Percentiles rank a stretch among this genome's conserved stretches.
Conservation (phyloP, 192 early-diverging fungal species). For the Backusella tarrabulga region DNA sequence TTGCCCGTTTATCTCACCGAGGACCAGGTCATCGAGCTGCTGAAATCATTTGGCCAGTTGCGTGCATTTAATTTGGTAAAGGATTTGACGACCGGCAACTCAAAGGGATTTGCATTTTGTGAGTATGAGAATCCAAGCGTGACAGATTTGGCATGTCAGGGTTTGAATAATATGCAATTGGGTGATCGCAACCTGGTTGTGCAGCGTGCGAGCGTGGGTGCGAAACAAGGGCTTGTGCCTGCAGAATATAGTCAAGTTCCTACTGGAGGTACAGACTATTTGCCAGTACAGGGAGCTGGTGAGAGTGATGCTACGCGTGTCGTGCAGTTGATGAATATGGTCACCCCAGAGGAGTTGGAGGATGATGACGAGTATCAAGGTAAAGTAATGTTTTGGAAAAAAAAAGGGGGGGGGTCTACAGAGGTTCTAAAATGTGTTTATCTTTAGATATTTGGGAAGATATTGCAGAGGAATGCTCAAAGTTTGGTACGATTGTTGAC, state of each 20-base stretch:
- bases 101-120: slow-evolving; percentile 89
- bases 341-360: slow-evolving; percentile 78
- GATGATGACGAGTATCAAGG: slow-evolving; percentile 85
- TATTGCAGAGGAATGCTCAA: slow-evolving; percentile 85
- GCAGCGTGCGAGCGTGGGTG: slow-evolving; percentile 87
- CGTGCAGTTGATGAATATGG: slow-evolving; percentile 93
- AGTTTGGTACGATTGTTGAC: slow-evolving; percentile 73
- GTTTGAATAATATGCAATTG: slow-evolving; percentile 92
- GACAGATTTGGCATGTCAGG: slow-evolving; percentile 93
- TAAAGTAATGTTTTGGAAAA: slow-evolving; percentile 22
- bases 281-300: slow-evolving; percentile 34
- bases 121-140: slow-evolving; percentile 87
- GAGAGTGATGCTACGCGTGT: slow-evolving; percentile 74
- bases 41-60: slow-evolving; percentile 92
- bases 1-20: slow-evolving; percentile 85
- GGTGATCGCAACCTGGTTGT: slow-evolving; percentile 92
- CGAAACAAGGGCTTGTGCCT: slow-evolving; percentile 46
- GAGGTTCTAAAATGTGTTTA: neutral
- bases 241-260: slow-evolving; percentile 13
- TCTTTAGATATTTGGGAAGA: slow-evolving; percentile 82
- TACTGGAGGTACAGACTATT: neutral
- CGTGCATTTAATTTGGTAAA: slow-evolving; percentile 91
- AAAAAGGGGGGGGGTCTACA: neutral
- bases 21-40: slow-evolving; percentile 90
- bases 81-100: slow-evolving; percentile 44